Conservation (phyloP, 768 basidiomycete species). For the Austroboletus festivus region DNA sequence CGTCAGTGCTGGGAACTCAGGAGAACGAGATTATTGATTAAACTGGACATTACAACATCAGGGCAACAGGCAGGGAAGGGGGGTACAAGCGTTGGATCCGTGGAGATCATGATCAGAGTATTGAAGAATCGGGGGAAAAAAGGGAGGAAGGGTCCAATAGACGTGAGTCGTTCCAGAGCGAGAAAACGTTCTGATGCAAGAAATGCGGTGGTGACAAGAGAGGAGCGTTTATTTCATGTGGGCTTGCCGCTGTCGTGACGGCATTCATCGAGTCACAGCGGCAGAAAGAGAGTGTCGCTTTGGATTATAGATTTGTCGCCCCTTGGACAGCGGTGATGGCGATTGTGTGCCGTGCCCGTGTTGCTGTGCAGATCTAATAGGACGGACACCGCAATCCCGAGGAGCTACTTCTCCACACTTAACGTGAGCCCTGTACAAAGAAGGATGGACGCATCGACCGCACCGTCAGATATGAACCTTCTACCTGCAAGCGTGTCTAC, state of each 20-base stretch:
- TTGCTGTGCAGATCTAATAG: conserved; percentile 27
- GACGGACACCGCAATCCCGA: conserved; percentile 68
- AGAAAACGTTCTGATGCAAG: conserved; percentile 4
- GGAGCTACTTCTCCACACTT: conserved; percentile 86
- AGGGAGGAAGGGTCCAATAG: background rate
- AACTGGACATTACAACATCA: conserved; percentile 20
- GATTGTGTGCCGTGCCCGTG: conserved; percentile 18
- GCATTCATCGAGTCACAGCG: conserved; percentile 26
- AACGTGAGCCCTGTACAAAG: conserved; percentile 61
- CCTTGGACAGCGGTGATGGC: conserved; percentile 27
- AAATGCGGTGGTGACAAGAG: conserved; percentile 4
- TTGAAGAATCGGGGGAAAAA: background rate
- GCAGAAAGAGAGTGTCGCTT: conserved; percentile 26
- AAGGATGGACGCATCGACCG: conserved; percentile 2
- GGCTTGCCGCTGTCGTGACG: conserved; percentile 15
- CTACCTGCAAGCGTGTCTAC: conserved; percentile 18
- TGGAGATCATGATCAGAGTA: conserved; percentile 12
- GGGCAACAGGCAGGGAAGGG: background rate
- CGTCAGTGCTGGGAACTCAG: conserved; percentile 1
- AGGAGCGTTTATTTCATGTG: conserved; percentile 5
- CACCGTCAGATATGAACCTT: conserved; percentile 17
- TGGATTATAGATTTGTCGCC: conserved; percentile 23
- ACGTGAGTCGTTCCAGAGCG: conserved; percentile 11
- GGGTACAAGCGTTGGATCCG: conserved; percentile 7
- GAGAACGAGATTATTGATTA: conserved; percentile 8